Evolutionary conservation across 306 rosid species (phyloP), one percentile per base, ranked within the genome.

Genomic region (Glycine latifolia): DNA sequence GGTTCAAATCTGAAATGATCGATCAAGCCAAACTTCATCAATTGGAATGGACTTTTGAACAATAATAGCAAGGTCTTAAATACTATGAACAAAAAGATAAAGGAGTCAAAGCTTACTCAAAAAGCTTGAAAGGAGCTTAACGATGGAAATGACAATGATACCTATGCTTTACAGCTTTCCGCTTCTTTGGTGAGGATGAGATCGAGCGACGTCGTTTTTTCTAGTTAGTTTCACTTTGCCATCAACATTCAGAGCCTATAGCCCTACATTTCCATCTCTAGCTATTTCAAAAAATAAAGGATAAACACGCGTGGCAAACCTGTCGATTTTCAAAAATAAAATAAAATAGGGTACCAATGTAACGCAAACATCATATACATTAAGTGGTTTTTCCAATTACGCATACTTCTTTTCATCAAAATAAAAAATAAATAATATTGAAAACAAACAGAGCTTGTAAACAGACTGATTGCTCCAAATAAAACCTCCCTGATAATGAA

Each of bases 51-150:
- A 75, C 16, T 41, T 10, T 52, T 11, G 69, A 48, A 13, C 79
- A 69, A 85, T 76, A 26, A 70, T 70, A 59, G 17, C 65, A 37
- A 0, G 76, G 77, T 72, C 71, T 41, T 71, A 3, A 50, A 77
- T 49, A 39, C 67, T 77, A 10, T 31, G 39, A 10, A 77, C 14
- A 13, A 50, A 84, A 85, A 77, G 73, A 81, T 9, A 35, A 56
- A 71, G 55, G 8, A 59, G 85, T 86, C 73, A 86, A 78, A 83
- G 20, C 26, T 83, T 49, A n/a, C 73, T 20, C 37, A 48, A 75
- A 86, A 86, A 75, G 76, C 41, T 78, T 82, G 79, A 74, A 74
- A 75, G 72, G 7, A 54, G 17, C 62, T 61, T 55, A 4, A 49
- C 66, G 35, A 73, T 74, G 50, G 50, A 83, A 78, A 37, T 63